Conservation (phyloP, 306 rosid species). For the Ormosia semicastrata region DNA sequence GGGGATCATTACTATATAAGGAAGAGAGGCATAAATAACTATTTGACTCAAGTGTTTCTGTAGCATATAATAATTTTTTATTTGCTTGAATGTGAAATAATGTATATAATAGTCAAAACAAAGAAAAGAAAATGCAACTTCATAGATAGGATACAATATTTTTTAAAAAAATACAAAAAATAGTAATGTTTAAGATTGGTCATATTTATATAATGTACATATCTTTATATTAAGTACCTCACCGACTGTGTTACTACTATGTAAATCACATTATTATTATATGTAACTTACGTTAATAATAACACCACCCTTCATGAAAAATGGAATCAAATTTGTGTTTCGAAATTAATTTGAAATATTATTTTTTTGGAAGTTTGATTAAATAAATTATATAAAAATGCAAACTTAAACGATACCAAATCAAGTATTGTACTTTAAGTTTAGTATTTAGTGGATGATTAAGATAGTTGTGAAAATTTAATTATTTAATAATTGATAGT, state of each 20-base stretch:
- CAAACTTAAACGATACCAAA: background rate
- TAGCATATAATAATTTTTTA: background rate
- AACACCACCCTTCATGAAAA: background rate
- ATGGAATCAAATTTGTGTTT: background rate
- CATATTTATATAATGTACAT: background rate
- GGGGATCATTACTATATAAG: background rate
- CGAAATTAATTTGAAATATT: background rate
- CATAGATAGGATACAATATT: background rate
- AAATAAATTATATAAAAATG: background rate
- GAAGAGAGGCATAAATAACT: conserved; percentile 8
- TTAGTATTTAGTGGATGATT: too few species aligned
- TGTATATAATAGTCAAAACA: too few species aligned
- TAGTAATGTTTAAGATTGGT: background rate
- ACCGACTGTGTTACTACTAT: background rate
- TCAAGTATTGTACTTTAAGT: background rate
- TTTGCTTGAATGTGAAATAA: background rate
- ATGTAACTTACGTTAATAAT: background rate
- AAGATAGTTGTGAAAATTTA: too few species aligned
- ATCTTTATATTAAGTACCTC: background rate
- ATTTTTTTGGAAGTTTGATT: background rate
- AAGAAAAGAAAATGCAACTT: background rate
- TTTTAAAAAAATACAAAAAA: background rate
- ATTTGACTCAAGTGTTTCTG: background rate
- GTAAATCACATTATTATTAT: background rate
- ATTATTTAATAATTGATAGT: too few species aligned